Evolutionary conservation across 1,139 yeast genomes (phyloP).

Genomic region (Suzukiozyma palmioleophila): DNA sequence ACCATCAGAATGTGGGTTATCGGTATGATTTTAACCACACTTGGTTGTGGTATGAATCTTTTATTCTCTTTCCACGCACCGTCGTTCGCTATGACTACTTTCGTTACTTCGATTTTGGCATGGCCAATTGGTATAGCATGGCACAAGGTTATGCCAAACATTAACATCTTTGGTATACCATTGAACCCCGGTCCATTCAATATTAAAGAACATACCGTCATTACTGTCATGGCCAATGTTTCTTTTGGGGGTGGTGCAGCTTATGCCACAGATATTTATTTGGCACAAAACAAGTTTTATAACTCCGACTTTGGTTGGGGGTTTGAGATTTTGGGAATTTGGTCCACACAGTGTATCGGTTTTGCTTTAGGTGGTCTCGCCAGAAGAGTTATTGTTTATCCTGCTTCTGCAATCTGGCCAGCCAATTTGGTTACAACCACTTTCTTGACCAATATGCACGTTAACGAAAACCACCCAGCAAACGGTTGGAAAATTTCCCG

Average conservation of each 20-base stretch:
- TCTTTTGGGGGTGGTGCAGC: slow-evolving; percentile 58
- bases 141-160: slow-evolving; percentile 44
- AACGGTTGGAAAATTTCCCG: slow-evolving; percentile 41
- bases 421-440: slow-evolving; percentile 44
- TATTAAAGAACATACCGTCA: slow-evolving; percentile 60
- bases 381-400: slow-evolving; percentile 54
- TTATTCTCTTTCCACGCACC: slow-evolving; percentile 61
- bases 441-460: slow-evolving; percentile 54
- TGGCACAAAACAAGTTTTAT: slow-evolving; percentile 52
- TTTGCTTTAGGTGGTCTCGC: slow-evolving; percentile 61
- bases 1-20: slow-evolving; percentile 62
- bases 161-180: slow-evolving; percentile 33
- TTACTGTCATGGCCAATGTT: slow-evolving; percentile 49
- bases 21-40: slow-evolving; percentile 49
- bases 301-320: slow-evolving; percentile 37
- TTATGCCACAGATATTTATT: slow-evolving; percentile 56
- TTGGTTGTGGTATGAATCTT: slow-evolving; percentile 58
- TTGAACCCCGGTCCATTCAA: slow-evolving; percentile 66
- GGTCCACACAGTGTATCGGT: slow-evolving; percentile 60
- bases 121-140: slow-evolving; percentile 59
- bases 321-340: slow-evolving; percentile 42
- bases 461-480: slow-evolving; percentile 54
- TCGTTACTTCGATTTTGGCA: slow-evolving; percentile 55
- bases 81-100: slow-evolving; percentile 47
- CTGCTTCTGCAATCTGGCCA: slow-evolving; percentile 69